Conservation (phyloP, 495 filamentous ascomycete species). For the Aspergillus wentii region DNA sequence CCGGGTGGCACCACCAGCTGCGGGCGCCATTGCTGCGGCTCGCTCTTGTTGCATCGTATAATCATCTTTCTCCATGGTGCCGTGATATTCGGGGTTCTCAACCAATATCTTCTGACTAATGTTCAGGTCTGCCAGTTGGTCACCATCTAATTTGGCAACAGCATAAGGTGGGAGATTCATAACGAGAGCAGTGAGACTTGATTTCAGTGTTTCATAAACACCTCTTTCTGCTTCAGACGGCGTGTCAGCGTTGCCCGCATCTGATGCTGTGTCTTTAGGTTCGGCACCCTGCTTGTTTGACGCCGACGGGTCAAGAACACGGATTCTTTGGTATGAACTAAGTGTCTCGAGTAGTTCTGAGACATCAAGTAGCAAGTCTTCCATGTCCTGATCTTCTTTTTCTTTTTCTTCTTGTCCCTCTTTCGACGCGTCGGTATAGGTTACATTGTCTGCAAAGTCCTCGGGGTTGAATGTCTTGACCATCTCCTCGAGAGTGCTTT, state of each 20-base stretch:
- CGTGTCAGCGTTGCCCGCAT: conserved; percentile 38
- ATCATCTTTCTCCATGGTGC: conserved; percentile 86
- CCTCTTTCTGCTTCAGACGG: conserved; percentile 62
- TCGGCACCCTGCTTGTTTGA: conserved; percentile 36
- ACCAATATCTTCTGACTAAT: conserved; percentile 79
- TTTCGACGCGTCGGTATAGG: conserved; percentile 38
- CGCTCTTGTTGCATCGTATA: conserved; percentile 36
- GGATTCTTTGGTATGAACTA: conserved; percentile 79
- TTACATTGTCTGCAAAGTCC: conserved; percentile 22
- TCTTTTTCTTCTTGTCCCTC: conserved; percentile 45
- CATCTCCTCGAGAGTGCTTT: conserved; percentile 44
- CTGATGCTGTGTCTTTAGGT: conserved; percentile 25
- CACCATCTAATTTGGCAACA: conserved; percentile 78
- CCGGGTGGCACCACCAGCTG: conserved; percentile 22
- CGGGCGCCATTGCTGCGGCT: conserved; percentile 22
- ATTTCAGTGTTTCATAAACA: conserved; percentile 70
- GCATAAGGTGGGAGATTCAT: conserved; percentile 76
- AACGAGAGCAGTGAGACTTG: conserved; percentile 68
- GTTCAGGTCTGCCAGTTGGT: conserved; percentile 74
- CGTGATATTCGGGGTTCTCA: conserved; percentile 64
- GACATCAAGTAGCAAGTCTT: conserved; percentile 73
- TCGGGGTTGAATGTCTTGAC: conserved; percentile 44
- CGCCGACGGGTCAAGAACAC: conserved; percentile 54
- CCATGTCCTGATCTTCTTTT: conserved; percentile 47
- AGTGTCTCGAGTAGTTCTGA: conserved; percentile 81